Evolutionary conservation across 169 alveolate species (phyloP), one percentile per base, ranked within the genome.

Genomic region (Eimeria tenella): DNA sequence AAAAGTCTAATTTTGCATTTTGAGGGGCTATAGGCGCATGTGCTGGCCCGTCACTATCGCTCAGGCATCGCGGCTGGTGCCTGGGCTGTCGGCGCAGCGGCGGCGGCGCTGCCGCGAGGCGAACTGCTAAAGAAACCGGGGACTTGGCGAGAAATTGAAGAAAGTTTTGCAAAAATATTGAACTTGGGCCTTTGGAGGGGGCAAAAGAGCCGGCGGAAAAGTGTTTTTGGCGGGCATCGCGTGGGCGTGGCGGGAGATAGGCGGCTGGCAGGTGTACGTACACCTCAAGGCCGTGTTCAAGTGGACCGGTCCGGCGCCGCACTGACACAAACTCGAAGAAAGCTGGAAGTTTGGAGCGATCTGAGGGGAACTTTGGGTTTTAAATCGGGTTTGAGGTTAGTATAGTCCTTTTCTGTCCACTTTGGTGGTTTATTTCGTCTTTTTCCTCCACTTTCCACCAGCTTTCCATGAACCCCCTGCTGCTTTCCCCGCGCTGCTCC

Each of bases 61-160:
- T 82, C 90, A 82, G 90, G 73, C 90, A 56, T 55, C 75, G 90
- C 77, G 55, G 90, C 75, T 82, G 90, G 75, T 82, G 75, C 90
- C 90, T 82, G 90, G 50, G 90, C 90, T 74, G 90, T 56, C 90
- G 83, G 50, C 83, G 70, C 88, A 52, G 71, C 25, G 88, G 88
- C 88, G 88, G 70, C 25, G 68, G 88, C 52, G 88, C 88, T 52
- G 88, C 17, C 83, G 50, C 50, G 83, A 7, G 60, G 83, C 83
- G 25, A 42, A 49, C 25, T 73, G 83, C 15, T 31, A 9, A 58
- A 55, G 58, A 49, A 73, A 42, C 83, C 13, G 83, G 83, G 31
- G 31, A 49, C 50, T 31, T 58, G 42, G 83, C 83, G 15, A 58
- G 83, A 49, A 42, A 73, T 73, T 49, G 15, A 73, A 73, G 60